Conservation (phyloP, 768 basidiomycete genomes). For the Auricularia auricula-judae region DNA sequence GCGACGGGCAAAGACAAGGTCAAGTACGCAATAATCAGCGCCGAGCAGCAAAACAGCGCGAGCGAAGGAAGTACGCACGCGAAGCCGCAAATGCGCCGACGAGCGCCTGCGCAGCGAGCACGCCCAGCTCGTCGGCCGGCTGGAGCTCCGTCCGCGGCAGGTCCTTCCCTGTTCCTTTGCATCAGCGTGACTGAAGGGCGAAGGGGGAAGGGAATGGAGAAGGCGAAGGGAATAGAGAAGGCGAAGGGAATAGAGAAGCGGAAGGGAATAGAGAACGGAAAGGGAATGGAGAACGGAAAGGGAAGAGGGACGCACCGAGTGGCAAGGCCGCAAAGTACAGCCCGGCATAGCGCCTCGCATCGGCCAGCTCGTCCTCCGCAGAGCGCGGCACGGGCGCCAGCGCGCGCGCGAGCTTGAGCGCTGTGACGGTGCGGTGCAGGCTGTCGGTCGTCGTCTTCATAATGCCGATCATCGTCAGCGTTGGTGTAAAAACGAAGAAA, state of each 20-base stretch:
- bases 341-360: slow-evolving; percentile 40
- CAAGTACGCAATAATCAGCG: no score
- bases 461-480: slow-evolving; percentile 2
- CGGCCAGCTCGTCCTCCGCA: slow-evolving; percentile 41
- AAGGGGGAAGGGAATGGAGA: not conserved
- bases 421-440: slow-evolving; percentile 61
- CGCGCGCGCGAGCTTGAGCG: slow-evolving; percentile 60
- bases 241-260: not conserved
- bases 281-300: not conserved
- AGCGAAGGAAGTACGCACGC: slow-evolving; percentile 15
- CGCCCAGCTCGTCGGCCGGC: slow-evolving; percentile 73
- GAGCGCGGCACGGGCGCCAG: slow-evolving; percentile 40
- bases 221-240: not conserved
- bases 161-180: slow-evolving; percentile 26
- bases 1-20: no score
- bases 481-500: not conserved
- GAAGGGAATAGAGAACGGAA: not conserved
- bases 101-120: slow-evolving; percentile 60
- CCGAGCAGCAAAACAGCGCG: no score
- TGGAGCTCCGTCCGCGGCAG: slow-evolving; percentile 73
- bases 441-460: slow-evolving; percentile 38
- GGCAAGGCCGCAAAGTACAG: slow-evolving; percentile 59
- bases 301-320: slow-evolving; percentile 27
- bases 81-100: slow-evolving; percentile 44
- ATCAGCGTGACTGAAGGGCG: not conserved